phyloP scores from a whole-genome alignment of 306 rosid genomes.

The Quercus variabilis region DNA sequence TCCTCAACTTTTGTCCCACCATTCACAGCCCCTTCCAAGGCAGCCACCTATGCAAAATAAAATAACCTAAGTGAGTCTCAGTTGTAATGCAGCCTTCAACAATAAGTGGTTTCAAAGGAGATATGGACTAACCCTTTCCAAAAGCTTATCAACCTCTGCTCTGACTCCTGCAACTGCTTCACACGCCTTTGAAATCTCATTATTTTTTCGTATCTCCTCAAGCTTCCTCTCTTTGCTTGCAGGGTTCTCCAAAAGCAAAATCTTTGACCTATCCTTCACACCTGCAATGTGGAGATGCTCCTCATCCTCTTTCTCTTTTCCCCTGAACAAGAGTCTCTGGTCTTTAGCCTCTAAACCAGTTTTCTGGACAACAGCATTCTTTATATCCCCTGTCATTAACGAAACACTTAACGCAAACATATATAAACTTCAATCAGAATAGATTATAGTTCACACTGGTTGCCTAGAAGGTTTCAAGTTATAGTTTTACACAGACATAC shows the following conservation, averaged over 20 bases:
- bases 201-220: slow-evolving; percentile 45
- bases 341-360: slow-evolving; percentile 61
- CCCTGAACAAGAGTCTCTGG: slow-evolving; percentile 70
- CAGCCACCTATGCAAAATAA: slow-evolving; percentile 54
- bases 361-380: slow-evolving; percentile 51
- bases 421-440: slow-evolving; percentile 11
- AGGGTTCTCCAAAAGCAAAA: slow-evolving; percentile 61
- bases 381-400: slow-evolving; percentile 61
- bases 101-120: not conserved
- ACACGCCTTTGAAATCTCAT: slow-evolving; percentile 49
- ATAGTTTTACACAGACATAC: not conserved
- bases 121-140: slow-evolving; percentile 55
- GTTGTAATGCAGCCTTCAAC: not conserved
- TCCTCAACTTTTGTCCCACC: slow-evolving; percentile 73
- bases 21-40: slow-evolving; percentile 61
- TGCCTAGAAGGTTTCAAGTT: slow-evolving; percentile 2
- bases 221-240: slow-evolving; percentile 49
- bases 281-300: slow-evolving; percentile 68
- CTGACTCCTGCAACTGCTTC: slow-evolving; percentile 60
- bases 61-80: slow-evolving; percentile 11
- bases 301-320: slow-evolving; percentile 65
- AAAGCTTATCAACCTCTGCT: slow-evolving; percentile 71
- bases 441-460: not conserved
- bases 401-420: slow-evolving; percentile 17
- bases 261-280: slow-evolving; percentile 69